phyloP scores from a whole-genome alignment of 495 filamentous ascomycete genomes.

The Amorphotheca resinae region DNA sequence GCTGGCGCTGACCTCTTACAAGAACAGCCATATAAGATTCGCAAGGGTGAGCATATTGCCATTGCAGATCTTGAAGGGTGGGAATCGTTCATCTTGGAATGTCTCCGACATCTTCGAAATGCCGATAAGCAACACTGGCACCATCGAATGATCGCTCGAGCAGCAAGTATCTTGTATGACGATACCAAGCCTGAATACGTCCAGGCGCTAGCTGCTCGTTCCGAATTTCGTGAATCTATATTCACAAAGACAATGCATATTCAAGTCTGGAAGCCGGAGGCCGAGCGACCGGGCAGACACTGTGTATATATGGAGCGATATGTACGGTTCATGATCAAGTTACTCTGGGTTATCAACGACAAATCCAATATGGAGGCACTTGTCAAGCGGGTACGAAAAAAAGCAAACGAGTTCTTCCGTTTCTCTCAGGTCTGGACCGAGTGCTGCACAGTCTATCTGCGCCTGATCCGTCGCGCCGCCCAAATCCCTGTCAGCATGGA shows the following conservation, averaged over 20 bases:
- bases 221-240: slow-evolving; percentile 71
- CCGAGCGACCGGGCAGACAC: slow-evolving; percentile 81
- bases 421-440: slow-evolving; percentile 79
- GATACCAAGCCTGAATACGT: slow-evolving; percentile 19
- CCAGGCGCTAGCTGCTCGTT: slow-evolving; percentile 49
- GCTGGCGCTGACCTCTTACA: slow-evolving; percentile 18
- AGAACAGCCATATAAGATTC: slow-evolving; percentile 13
- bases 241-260: slow-evolving; percentile 91
- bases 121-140: slow-evolving; percentile 97
- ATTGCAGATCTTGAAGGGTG: slow-evolving; percentile 50
- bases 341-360: slow-evolving; percentile 69
- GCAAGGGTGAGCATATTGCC: slow-evolving; percentile 16
- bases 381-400: slow-evolving; percentile 69
- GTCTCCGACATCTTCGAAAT: slow-evolving; percentile 59
- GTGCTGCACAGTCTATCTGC: slow-evolving; percentile 60
- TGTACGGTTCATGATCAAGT: slow-evolving; percentile 60
- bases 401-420: slow-evolving; percentile 70
- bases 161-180: slow-evolving; percentile 64
- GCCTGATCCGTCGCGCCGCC: slow-evolving; percentile 58
- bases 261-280: slow-evolving; percentile 92
- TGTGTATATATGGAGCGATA: slow-evolving; percentile 92
- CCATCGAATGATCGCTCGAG: slow-evolving; percentile 76
- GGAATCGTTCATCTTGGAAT: slow-evolving; percentile 60
- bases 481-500: slow-evolving; percentile 57
- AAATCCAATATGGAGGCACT: slow-evolving; percentile 67